phyloP scores from a whole-genome alignment of 2,329 filamentous ascomycete species.

The Alternaria viburni region DNA sequence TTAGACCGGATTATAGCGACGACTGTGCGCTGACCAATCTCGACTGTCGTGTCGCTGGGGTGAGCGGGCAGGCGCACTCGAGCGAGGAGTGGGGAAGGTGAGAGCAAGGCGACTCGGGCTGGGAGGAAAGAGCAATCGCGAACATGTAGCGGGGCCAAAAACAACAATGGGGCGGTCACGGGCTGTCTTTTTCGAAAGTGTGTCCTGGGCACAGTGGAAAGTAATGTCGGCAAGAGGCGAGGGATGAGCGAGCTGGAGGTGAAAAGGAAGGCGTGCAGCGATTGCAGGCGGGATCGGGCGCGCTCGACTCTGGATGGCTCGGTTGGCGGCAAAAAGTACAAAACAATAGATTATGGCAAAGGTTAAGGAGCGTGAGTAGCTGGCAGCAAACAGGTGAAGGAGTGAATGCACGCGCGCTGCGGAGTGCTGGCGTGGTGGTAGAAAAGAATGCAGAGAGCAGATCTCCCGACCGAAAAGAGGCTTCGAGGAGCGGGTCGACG shows the following conservation, averaged over 20 bases:
- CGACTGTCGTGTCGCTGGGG: neutral
- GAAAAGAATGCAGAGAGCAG: slow-evolving; percentile 28
- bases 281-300: neutral
- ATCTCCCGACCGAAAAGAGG: slow-evolving; percentile 28
- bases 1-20: neutral
- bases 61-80: slow-evolving; percentile 15
- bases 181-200: neutral
- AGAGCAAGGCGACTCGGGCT: slow-evolving; percentile 8
- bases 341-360: slow-evolving; percentile 25
- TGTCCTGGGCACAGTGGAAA: slow-evolving; percentile 1
- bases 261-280: slow-evolving; percentile 6
- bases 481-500: slow-evolving; percentile 20
- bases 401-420: slow-evolving; percentile 34
- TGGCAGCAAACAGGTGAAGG: slow-evolving; percentile 21
- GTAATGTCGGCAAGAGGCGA: neutral
- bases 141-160: slow-evolving; percentile 34
- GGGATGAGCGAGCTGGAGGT: neutral
- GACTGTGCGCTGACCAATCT: slow-evolving; percentile 1
- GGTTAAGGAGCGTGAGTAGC: slow-evolving; percentile 34
- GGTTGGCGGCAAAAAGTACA: slow-evolving; percentile 25
- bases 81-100: slow-evolving; percentile 4
- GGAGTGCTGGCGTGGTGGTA: slow-evolving; percentile 25
- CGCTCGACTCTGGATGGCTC: slow-evolving; percentile 9
- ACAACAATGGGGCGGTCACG: neutral
- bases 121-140: slow-evolving; percentile 23